phyloP scores from a whole-genome alignment of 2,329 filamentous ascomycete species.

The Exophiala mesophila region DNA sequence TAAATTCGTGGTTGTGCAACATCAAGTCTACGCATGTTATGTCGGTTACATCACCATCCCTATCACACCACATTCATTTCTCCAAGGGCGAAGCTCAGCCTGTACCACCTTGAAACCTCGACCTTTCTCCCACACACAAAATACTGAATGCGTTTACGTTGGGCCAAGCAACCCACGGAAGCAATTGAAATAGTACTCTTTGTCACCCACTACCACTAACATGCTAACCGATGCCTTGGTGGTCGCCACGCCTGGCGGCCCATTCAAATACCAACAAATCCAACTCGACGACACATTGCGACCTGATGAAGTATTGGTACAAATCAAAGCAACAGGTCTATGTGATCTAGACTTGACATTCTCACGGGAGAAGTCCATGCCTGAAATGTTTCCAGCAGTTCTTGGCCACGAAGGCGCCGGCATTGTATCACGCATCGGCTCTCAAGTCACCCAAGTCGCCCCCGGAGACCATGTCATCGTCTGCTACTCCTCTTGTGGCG shows the following conservation, averaged over 20 bases:
- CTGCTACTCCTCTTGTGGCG: conserved; percentile 22
- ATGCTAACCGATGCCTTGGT: conserved; percentile 69
- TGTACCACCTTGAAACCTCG: no score
- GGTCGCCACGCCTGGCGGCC: conserved; percentile 70
- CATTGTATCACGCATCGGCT: conserved; percentile 48
- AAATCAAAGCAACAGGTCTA: conserved; percentile 82
- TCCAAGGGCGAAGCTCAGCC: no score
- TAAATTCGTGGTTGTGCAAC: no score
- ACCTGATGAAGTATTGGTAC: conserved; percentile 83
- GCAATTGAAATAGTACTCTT: no score
- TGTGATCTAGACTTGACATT: conserved; percentile 76
- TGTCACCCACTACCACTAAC: no score
- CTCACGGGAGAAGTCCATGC: conserved; percentile 20
- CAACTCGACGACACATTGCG: conserved; percentile 64
- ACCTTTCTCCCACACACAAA: no score
- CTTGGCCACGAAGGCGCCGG: conserved; percentile 54
- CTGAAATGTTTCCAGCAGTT: conserved; percentile 59
- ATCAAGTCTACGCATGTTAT: no score
- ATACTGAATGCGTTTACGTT: no score
- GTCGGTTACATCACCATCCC: no score
- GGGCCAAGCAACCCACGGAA: no score
- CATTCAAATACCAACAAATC: conserved; percentile 54
- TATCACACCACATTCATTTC: no score
- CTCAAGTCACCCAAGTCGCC: conserved; percentile 62
- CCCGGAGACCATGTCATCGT: conserved; percentile 81